Percentiles rank a stretch among this genome's conserved stretches.
These are phyloP conservation scores for Erysimum cheiranthoides DNA, from an alignment of 345 rosid species.

Conservation along the genomic window DNA sequence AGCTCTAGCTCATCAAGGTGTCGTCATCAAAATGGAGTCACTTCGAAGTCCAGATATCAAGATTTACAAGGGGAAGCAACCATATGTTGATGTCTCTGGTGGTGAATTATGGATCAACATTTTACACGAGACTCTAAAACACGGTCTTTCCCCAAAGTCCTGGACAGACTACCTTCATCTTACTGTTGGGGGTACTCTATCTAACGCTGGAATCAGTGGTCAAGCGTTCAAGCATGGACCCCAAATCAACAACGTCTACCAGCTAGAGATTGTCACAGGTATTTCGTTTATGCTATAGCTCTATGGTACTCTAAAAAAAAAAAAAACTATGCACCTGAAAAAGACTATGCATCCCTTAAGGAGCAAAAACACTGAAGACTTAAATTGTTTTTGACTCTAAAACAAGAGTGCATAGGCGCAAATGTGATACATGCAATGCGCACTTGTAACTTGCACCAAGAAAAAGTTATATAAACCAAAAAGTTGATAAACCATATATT, in stretches of 20 bases:
- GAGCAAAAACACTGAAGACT: background rate
- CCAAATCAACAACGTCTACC: conserved; percentile 80
- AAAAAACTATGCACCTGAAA: conserved; percentile 1
- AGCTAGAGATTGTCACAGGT: conserved; percentile 95
- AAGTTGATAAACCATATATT: conserved; percentile 17
- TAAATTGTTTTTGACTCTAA: background rate
- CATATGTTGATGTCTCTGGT: conserved; percentile 88
- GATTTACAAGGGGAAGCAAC: conserved; percentile 54
- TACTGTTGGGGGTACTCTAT: conserved; percentile 88
- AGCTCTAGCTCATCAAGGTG: conserved; percentile 78
- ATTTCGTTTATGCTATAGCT: conserved; percentile 38
- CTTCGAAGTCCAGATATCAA: conserved; percentile 53
- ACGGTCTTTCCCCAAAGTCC: conserved; percentile 85
- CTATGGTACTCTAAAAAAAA: background rate
- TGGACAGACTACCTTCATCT: conserved; percentile 99
- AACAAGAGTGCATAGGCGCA: conserved; percentile 14
- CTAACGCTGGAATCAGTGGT: conserved; percentile 95
- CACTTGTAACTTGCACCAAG: conserved; percentile 11
- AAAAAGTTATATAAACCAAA: background rate
- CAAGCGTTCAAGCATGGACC: conserved; percentile 94
- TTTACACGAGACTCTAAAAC: conserved; percentile 76
- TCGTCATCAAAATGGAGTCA: conserved; percentile 86
- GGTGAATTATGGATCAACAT: conserved; percentile 90
- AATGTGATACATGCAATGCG: conserved; percentile 35
- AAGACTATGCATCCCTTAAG: conserved; percentile 7